Conservation (phyloP, 345 rosid genomes). For the Salix koriyanagi region DNA sequence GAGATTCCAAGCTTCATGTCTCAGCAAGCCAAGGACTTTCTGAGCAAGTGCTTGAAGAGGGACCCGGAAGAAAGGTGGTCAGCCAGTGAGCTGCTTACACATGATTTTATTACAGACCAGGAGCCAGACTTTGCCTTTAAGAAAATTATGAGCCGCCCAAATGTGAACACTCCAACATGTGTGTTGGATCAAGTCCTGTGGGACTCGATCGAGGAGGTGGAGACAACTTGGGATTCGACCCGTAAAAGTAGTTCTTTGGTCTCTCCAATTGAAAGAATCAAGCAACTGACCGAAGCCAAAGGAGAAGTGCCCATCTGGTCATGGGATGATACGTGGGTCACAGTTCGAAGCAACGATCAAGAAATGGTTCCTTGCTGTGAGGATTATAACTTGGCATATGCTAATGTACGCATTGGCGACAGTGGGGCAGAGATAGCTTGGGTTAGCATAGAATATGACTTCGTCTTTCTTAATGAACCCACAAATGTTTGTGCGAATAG, state of each 20-base stretch:
- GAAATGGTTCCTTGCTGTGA: not conserved
- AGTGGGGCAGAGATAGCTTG: not conserved
- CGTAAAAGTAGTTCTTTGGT: not conserved
- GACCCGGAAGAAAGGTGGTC: constrained; percentile 51
- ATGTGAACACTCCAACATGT: constrained; percentile 37
- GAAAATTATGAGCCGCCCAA: not conserved
- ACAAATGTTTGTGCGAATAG: not conserved
- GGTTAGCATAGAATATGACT: constrained; percentile 7
- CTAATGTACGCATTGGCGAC: not conserved
- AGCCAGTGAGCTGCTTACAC: constrained; percentile 40
- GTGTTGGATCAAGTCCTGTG: constrained; percentile 31
- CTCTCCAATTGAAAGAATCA: constrained; percentile 34
- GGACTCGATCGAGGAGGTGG: constrained; percentile 25
- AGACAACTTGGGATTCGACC: constrained; percentile 5
- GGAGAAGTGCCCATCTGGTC: constrained; percentile 22
- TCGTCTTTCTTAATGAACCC: not conserved
- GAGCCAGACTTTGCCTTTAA: not conserved
- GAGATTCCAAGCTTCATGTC: constrained; percentile 41
- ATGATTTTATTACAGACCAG: constrained; percentile 26
- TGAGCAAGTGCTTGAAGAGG: constrained; percentile 46
- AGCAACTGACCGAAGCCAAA: constrained; percentile 21
- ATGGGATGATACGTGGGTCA: constrained; percentile 42
- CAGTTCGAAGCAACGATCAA: constrained; percentile 38
- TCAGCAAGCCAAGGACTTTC: constrained; percentile 39
- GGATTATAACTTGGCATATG: not conserved